phyloP scores from a whole-genome alignment of 2,329 filamentous ascomycete species.

The Knufia petricola region DNA sequence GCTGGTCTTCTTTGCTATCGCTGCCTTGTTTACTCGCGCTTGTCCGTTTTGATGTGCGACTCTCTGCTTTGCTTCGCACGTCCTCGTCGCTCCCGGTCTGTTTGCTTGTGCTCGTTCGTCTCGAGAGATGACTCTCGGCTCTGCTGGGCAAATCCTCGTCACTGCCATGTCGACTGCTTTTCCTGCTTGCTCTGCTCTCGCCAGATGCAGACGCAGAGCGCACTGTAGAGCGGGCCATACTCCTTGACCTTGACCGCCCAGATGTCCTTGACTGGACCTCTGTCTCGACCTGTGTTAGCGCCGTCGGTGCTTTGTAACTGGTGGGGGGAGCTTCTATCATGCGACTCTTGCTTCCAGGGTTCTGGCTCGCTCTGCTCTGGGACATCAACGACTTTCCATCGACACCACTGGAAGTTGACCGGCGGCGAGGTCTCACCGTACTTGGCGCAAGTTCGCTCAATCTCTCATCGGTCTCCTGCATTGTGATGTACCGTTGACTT shows the following conservation, averaged over 20 bases:
- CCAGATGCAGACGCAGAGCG: background rate
- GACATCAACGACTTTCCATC: slow-evolving; percentile 12
- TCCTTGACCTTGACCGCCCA: slow-evolving; percentile 4
- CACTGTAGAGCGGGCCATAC: background rate
- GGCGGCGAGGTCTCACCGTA: slow-evolving; percentile 6
- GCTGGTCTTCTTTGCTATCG: too few species aligned
- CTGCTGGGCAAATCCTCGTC: slow-evolving; percentile 3
- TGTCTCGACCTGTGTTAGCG: slow-evolving; percentile 16
- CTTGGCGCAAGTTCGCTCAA: slow-evolving; percentile 12
- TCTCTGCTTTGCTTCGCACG: too few species aligned
- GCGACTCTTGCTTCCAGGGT: slow-evolving; percentile 5
- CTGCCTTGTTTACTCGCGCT: slow-evolving; percentile 8
- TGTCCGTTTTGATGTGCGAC: background rate
- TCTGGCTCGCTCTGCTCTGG: slow-evolving; percentile 7
- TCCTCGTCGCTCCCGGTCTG: slow-evolving; percentile 10
- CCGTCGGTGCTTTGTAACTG: slow-evolving; percentile 19
- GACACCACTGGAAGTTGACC: slow-evolving; percentile 14
- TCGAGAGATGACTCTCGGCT: too few species aligned
- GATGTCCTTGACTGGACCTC: background rate
- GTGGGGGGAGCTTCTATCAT: slow-evolving; percentile 16
- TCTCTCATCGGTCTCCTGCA: slow-evolving; percentile 18
- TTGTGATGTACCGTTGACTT: slow-evolving; percentile 16
- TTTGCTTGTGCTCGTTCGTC: slow-evolving; percentile 10
- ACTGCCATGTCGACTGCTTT: slow-evolving; percentile 1
- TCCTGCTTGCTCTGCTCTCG: background rate